Evolutionary conservation across 2,329 filamentous ascomycete species (phyloP).

Genomic region (Penicillium sp.): DNA sequence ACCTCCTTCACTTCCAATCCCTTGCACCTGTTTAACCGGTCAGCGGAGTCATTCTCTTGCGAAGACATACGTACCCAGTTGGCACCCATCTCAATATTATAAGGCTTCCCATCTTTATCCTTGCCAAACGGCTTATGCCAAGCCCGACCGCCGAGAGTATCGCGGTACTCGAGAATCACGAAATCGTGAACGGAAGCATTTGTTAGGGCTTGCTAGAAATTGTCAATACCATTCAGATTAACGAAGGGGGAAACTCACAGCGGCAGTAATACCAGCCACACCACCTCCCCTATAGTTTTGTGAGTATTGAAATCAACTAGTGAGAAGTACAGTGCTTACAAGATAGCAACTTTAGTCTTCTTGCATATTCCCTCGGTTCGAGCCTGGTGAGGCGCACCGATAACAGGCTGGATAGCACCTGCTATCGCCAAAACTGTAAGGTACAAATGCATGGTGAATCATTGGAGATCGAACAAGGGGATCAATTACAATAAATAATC

Average conservation of each 20-base stretch:
- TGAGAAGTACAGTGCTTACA: conserved; percentile 8
- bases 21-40: conserved; percentile 15
- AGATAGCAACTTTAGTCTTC: conserved; percentile 22
- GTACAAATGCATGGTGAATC: conserved; percentile 13
- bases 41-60: neutral
- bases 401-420: conserved; percentile 10
- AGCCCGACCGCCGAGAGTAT: conserved; percentile 18
- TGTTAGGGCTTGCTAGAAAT: conserved; percentile 17
- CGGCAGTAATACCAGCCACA: conserved; percentile 22
- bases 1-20: conserved; percentile 16
- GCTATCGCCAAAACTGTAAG: conserved; percentile 17
- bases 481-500: conserved; percentile 1
- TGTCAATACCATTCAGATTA: neutral
- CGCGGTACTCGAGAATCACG: conserved; percentile 20
- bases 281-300: conserved; percentile 15
- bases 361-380: conserved; percentile 17
- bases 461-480: neutral
- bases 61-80: conserved; percentile 13
- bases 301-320: neutral
- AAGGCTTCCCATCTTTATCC: conserved; percentile 17
- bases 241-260: conserved; percentile 5
- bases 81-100: conserved; percentile 20
- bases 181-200: conserved; percentile 24
- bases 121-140: conserved; percentile 18
- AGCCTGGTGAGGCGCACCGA: conserved; percentile 13